These are phyloP conservation scores for Aegilops tauschii DNA, from an alignment of 176 grass and related monocot genomes.

Conservation along the genomic window DNA sequence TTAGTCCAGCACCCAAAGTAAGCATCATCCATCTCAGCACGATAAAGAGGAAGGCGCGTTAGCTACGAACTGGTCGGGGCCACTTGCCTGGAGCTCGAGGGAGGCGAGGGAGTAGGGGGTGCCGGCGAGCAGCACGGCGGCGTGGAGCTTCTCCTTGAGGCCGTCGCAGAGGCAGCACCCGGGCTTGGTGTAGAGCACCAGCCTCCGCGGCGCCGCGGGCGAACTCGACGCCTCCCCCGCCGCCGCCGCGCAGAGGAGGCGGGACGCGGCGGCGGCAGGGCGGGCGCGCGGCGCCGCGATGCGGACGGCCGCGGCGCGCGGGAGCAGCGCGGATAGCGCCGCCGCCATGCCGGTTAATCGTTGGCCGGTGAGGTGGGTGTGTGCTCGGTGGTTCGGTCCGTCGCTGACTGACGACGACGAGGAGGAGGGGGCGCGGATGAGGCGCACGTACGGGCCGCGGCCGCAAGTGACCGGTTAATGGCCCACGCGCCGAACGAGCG, in stretches of 20 bases:
- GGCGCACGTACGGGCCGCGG: not conserved
- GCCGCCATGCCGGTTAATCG: constrained; percentile 11
- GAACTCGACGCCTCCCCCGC: constrained; percentile 11
- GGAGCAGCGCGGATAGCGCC: constrained; percentile 32
- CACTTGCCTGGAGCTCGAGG: constrained; percentile 72
- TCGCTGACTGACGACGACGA: not conserved
- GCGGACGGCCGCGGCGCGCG: constrained; percentile 27
- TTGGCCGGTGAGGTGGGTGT: not conserved
- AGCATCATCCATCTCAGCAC: not conserved
- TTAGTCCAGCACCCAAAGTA: not conserved
- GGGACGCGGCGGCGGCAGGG: not conserved
- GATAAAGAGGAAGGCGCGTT: not conserved
- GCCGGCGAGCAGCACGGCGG: constrained; percentile 58
- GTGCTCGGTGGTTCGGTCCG: not conserved
- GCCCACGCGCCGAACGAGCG: not conserved
- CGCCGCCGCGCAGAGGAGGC: constrained; percentile 37
- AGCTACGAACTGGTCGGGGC: not conserved
- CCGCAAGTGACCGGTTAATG: not conserved
- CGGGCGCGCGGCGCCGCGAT: constrained; percentile 4
- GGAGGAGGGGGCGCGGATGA: not conserved
- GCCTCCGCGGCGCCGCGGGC: constrained; percentile 30
- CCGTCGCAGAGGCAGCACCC: constrained; percentile 95
- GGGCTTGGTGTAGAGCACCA: constrained; percentile 80
- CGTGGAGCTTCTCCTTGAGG: constrained; percentile 87
- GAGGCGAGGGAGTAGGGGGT: constrained; percentile 54